A percentile compares a stretch with the other conserved stretches of the same genome.
phyloP scores from a whole-genome alignment of 257 asterid species.

The Solanum lycopersicoides region DNA sequence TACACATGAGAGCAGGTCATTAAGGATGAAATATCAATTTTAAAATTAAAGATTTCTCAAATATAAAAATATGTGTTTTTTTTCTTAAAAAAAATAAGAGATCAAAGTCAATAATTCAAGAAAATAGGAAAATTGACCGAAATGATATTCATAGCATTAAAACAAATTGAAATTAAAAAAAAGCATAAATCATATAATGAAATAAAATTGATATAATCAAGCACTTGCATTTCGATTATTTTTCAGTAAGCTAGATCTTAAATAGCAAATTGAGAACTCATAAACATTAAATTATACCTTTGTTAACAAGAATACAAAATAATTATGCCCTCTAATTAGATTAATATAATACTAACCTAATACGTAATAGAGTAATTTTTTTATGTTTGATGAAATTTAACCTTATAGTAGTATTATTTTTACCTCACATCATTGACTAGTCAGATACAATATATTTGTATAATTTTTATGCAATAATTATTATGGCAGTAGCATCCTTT shows the following conservation, averaged over 20 bases:
- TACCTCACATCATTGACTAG: background rate
- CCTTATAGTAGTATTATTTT: background rate
- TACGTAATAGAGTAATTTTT: background rate
- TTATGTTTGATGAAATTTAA: background rate
- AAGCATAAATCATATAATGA: background rate
- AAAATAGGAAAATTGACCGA: background rate
- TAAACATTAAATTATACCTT: background rate
- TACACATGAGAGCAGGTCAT: background rate
- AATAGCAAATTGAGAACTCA: background rate
- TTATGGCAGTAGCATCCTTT: constrained; percentile 12
- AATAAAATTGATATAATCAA: background rate
- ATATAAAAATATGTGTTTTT: background rate
- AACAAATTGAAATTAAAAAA: background rate
- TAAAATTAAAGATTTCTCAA: background rate
- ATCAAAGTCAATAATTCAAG: background rate
- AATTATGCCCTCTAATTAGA: background rate
- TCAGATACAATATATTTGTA: background rate
- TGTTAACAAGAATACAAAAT: background rate
- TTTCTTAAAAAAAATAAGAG: background rate
- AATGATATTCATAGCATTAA: background rate
- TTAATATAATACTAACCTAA: background rate
- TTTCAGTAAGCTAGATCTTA: background rate
- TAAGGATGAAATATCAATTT: background rate
- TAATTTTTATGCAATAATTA: constrained; percentile 11
- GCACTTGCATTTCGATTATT: background rate